A percentile compares a stretch with the other conserved stretches of the same genome.
phyloP scores from a whole-genome alignment of 495 filamentous ascomycete species.

The Entonaema liquescens region DNA sequence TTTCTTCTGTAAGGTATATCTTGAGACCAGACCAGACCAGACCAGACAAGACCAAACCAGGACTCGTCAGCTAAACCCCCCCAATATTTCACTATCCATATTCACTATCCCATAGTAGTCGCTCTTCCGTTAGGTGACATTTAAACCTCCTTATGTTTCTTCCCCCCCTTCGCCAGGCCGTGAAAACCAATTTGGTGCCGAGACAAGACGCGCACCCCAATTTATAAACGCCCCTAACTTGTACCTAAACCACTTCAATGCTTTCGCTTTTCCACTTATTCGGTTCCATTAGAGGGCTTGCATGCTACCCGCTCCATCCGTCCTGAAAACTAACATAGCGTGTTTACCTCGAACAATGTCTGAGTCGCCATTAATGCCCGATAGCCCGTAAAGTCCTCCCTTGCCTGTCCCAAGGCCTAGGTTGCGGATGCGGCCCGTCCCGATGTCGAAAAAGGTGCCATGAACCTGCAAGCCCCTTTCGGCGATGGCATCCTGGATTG shows the following conservation, averaged over 20 bases:
- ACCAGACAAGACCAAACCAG: too few species aligned
- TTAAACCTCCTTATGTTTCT: neutral
- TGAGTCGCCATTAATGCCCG: slow-evolving; percentile 29
- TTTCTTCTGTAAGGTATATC: neutral
- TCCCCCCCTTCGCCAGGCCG: neutral
- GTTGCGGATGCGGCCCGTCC: slow-evolving; percentile 65
- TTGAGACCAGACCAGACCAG: too few species aligned
- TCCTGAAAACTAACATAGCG: slow-evolving; percentile 59
- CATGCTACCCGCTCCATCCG: slow-evolving; percentile 45
- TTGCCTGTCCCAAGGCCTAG: slow-evolving; percentile 59
- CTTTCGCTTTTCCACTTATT: neutral
- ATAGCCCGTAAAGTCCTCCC: slow-evolving; percentile 21
- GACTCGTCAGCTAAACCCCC: too few species aligned
- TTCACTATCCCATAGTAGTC: neutral
- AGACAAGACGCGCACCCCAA: neutral
- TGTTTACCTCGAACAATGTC: slow-evolving; percentile 57
- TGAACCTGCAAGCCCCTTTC: slow-evolving; percentile 78
- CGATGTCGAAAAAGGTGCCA: slow-evolving; percentile 75
- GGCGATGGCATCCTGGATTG: slow-evolving; percentile 70
- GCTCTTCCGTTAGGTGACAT: neutral
- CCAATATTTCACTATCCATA: neutral
- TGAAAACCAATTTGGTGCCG: neutral
- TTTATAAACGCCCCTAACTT: slow-evolving; percentile 6
- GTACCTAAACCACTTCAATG: neutral
- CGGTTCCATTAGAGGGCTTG: slow-evolving; percentile 25